Evolutionary conservation across 2,329 filamentous ascomycete species (phyloP).

Genomic region (Allantophomopsis lycopodina): DNA sequence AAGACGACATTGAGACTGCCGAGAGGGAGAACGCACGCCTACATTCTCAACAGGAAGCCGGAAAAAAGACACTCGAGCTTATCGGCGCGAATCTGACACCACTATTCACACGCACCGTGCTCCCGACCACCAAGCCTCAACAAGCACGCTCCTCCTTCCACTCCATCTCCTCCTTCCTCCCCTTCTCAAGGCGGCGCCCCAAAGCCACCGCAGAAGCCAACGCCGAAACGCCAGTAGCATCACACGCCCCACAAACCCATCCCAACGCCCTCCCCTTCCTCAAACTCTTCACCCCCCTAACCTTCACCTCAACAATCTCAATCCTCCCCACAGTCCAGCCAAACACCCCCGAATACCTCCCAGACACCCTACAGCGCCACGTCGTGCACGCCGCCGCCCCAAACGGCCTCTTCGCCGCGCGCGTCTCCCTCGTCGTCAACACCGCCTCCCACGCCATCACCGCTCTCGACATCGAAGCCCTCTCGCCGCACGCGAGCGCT

Average conservation of each 20-base stretch:
- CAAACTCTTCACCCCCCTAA: slow-evolving; percentile 56
- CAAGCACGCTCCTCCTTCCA: slow-evolving; percentile 6
- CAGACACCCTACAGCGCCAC: slow-evolving; percentile 34
- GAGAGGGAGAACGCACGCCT: slow-evolving; percentile 44
- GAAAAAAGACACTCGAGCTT: no score
- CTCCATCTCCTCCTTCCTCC: slow-evolving; percentile 15
- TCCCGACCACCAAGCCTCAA: no score
- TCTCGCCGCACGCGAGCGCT: slow-evolving; percentile 42
- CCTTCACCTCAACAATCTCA: slow-evolving; percentile 39
- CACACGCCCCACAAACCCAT: slow-evolving; percentile 50
- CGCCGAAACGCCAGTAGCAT: slow-evolving; percentile 29
- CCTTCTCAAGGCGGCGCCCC: slow-evolving; percentile 13
- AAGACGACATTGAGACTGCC: slow-evolving; percentile 42
- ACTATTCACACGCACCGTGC: no score
- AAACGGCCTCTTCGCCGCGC: slow-evolving; percentile 40
- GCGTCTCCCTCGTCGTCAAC: slow-evolving; percentile 43
- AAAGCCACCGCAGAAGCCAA: slow-evolving; percentile 14
- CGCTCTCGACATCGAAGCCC: slow-evolving; percentile 34
- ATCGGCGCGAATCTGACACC: no score
- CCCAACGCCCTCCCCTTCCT: slow-evolving; percentile 56
- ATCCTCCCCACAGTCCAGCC: slow-evolving; percentile 22
- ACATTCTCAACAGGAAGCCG: slow-evolving; percentile 3
- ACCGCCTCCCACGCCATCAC: slow-evolving; percentile 35
- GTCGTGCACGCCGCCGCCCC: slow-evolving; percentile 32
- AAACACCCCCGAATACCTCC: slow-evolving; percentile 9